Conservation (phyloP, 2,329 filamentous ascomycete species). For the Colletotrichum theobromicola region DNA sequence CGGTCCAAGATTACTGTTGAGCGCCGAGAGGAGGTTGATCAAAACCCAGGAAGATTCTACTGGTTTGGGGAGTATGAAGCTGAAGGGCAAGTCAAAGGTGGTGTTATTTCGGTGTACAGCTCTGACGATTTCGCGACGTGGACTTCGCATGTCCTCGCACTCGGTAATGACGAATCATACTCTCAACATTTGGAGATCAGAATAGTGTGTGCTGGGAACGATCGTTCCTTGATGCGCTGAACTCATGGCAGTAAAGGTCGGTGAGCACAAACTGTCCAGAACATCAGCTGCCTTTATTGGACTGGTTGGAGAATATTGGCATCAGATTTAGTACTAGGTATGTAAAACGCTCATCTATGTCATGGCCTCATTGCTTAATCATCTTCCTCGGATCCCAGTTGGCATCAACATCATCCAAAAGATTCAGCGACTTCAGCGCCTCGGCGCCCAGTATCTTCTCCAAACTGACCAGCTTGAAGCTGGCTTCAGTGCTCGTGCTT, state of each 20-base stretch:
- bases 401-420: slow-evolving; percentile 39
- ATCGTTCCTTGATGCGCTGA: neutral
- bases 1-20: no score
- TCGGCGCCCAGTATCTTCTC: slow-evolving; percentile 41
- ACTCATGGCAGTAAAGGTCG: accelerated
- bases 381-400: slow-evolving; percentile 43
- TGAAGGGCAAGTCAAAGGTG: slow-evolving; percentile 62
- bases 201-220: neutral
- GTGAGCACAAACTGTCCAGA: neutral
- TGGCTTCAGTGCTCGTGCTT: slow-evolving; percentile 49
- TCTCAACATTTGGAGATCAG: no score
- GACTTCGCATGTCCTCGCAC: slow-evolving; percentile 60
- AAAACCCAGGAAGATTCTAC: slow-evolving; percentile 47
- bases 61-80: slow-evolving; percentile 68
- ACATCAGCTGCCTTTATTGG: neutral
- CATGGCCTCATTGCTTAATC: neutral
- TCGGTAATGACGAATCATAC: slow-evolving; percentile 37
- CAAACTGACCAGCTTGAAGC: slow-evolving; percentile 54
- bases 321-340: neutral
- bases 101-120: slow-evolving; percentile 65
- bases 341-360: neutral
- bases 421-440: slow-evolving; percentile 25
- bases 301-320: neutral
- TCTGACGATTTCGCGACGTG: slow-evolving; percentile 66
- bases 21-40: no score